Conservation (phyloP, 768 basidiomycete species). For the Lactifluus subvellereus region DNA sequence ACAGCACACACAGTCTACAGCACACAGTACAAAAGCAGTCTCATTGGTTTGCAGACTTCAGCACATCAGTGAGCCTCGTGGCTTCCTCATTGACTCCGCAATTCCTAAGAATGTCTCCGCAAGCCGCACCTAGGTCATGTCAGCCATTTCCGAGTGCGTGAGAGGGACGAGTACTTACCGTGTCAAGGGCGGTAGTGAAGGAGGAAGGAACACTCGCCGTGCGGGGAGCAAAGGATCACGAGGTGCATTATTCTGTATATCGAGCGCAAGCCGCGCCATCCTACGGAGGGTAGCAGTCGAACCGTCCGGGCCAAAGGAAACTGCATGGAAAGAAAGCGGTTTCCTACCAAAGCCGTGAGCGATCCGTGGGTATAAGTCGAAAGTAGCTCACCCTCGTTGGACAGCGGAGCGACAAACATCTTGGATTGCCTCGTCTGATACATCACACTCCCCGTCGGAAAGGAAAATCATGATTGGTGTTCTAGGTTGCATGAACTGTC, state of each 20-base stretch:
- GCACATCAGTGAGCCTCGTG: constrained; percentile 44
- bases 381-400: constrained; percentile 37
- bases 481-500: constrained; percentile 28
- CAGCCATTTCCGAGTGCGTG: not conserved
- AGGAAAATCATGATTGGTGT: constrained; percentile 48
- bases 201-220: constrained; percentile 36
- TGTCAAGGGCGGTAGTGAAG: constrained; percentile 46
- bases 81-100: constrained; percentile 52
- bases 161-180: constrained; percentile 33
- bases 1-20: too few species aligned
- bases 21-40: not conserved
- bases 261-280: constrained; percentile 49
- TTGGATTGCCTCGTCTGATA: constrained; percentile 35
- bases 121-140: constrained; percentile 40
- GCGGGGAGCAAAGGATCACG: constrained; percentile 35
- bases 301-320: constrained; percentile 45
- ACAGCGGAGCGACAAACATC: constrained; percentile 40
- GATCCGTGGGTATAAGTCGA: not conserved
- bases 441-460: constrained; percentile 47
- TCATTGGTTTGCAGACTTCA: not conserved
- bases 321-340: constrained; percentile 51
- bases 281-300: constrained; percentile 33
- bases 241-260: constrained; percentile 42
- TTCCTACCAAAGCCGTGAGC: constrained; percentile 34
- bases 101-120: constrained; percentile 54